Base-by-base conservation (phyloP, 2,329 filamentous ascomycete genomes). In the Teratosphaeria nubilosa region DNA sequence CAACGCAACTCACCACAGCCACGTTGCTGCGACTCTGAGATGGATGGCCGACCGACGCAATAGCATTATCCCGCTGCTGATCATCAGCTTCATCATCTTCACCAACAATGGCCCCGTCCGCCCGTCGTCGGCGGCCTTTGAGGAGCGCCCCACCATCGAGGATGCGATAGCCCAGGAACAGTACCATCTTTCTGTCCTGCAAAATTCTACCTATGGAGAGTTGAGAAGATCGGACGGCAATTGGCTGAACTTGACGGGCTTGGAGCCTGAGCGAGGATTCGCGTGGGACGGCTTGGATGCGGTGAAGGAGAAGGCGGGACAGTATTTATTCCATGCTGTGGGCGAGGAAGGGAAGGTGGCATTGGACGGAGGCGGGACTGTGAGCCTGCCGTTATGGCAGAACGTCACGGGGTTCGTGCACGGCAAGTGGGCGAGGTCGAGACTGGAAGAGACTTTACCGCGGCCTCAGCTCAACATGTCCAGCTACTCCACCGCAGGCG, bases 361-460 rank as follows among this genome's bases (percentile, higher is more conserved):
- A 20, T 61, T 71, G 13, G 64, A 71, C 27, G 70, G 74, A 2
- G 72, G 75, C 2, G 70, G 77, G 37, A 75, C 76, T 14, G 65
- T 62, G 2, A 56, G 59, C 11, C 62, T 14, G 1, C 14, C 34
- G 3, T 76, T 86, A n/a, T 95, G 91, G 79, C 82, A 82, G 68
- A 92, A 95, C 69, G 81, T 88, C 5, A 91, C 89, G 1, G 88
- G 90, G 4, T 85, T 85, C 32, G 78, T 95, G 41, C 81, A 84
- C 53, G 90, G 90, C n/a, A 78, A 85, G 58, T 95, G 90, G 88
- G 77, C 85, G 57, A 83, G 84, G 51, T 80, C 76, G 54, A 78
- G 76, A 51, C 78, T 81, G 74, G 66, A 77, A 74, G 57, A 70
- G 62, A 62, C 77, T 72, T 64, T 78, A 68, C 61, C 79, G 74